These are phyloP conservation scores for Penicillium fuscoglaucum DNA, from an alignment of 2,329 filamentous ascomycete genomes.

Conservation along the genomic window DNA sequence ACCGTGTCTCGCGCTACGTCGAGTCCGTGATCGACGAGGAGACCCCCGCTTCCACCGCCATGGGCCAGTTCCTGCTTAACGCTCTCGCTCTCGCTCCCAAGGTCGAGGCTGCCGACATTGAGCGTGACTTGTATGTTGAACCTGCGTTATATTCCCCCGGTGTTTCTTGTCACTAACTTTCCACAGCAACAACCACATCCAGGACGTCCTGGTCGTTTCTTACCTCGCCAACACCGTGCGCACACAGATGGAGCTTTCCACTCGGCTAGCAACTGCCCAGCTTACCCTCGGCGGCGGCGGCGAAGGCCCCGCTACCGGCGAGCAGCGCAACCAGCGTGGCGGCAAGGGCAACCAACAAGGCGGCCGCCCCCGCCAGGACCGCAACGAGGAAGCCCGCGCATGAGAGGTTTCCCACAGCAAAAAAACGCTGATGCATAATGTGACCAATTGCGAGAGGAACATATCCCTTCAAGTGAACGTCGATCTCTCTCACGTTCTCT, in stretches of 20 bases:
- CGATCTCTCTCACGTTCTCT: constrained; percentile 22
- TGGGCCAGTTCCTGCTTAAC: constrained; percentile 95
- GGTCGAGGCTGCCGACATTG: constrained; percentile 85
- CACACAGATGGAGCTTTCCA: constrained; percentile 97
- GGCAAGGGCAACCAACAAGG: constrained; percentile 42
- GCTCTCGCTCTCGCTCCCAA: constrained; percentile 90
- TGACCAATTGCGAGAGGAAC: constrained; percentile 21
- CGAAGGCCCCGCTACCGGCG: constrained; percentile 42
- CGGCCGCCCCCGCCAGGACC: constrained; percentile 44
- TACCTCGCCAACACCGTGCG: constrained; percentile 98
- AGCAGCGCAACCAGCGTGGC: constrained; percentile 35
- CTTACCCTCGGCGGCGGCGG: constrained; percentile 59
- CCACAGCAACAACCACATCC: constrained; percentile 90
- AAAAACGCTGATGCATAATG: constrained; percentile 28
- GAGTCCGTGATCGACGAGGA: constrained; percentile 87
- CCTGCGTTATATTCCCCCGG: neutral
- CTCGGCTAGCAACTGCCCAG: constrained; percentile 82
- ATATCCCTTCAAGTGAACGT: constrained; percentile 9
- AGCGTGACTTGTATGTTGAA: constrained; percentile 76
- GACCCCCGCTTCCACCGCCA: constrained; percentile 80
- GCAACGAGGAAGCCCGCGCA: constrained; percentile 42
- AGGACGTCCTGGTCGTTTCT: constrained; percentile 96
- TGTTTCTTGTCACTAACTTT: constrained; percentile 32
- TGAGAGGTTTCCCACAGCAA: constrained; percentile 25
- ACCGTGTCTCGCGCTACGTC: constrained; percentile 88